Evolutionary conservation across 495 filamentous ascomycete genomes (phyloP).

Genomic region (Annulohypoxylon bovei): DNA sequence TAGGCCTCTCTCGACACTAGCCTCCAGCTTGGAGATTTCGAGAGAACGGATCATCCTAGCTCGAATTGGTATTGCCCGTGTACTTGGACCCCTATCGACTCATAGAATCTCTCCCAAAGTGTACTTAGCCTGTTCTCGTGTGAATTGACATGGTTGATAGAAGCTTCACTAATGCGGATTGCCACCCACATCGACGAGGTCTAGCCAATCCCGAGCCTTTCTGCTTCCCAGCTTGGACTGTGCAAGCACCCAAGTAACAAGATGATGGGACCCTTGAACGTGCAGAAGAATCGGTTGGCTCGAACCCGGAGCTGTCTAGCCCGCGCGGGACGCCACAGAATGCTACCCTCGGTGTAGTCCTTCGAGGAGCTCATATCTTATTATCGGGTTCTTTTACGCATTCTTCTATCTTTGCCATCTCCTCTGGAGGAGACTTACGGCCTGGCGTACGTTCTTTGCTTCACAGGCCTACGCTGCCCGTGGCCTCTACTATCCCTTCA

Average conservation of each 20-base stretch:
- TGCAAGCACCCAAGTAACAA: slow-evolving; percentile 22
- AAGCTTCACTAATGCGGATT: slow-evolving; percentile 35
- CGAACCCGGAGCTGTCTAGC: slow-evolving; percentile 40
- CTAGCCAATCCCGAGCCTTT: slow-evolving; percentile 21
- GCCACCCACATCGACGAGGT: slow-evolving; percentile 20
- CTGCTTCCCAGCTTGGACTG: slow-evolving; percentile 24
- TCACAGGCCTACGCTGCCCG: slow-evolving; percentile 39
- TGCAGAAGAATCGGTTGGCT: slow-evolving; percentile 34
- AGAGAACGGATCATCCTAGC: slow-evolving; percentile 30
- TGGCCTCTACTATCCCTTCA: slow-evolving; percentile 45
- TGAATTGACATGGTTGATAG: slow-evolving; percentile 31
- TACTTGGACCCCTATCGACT: slow-evolving; percentile 26
- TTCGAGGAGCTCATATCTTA: slow-evolving; percentile 39
- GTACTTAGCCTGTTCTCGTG: slow-evolving; percentile 24
- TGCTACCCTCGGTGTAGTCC: slow-evolving; percentile 34
- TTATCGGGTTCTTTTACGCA: slow-evolving; percentile 40
- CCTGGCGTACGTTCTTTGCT: slow-evolving; percentile 39
- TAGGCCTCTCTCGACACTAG: not conserved
- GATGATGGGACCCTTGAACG: slow-evolving; percentile 36
- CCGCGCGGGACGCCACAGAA: slow-evolving; percentile 37
- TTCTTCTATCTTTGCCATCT: slow-evolving; percentile 44
- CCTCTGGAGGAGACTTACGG: slow-evolving; percentile 42
- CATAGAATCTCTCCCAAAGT: slow-evolving; percentile 20
- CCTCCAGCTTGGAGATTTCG: slow-evolving; percentile 3
- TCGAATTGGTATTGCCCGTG: slow-evolving; percentile 29